These are phyloP conservation scores for Xylaria sp. DNA, from an alignment of 2,329 filamentous ascomycete genomes.

Conservation along the genomic window DNA sequence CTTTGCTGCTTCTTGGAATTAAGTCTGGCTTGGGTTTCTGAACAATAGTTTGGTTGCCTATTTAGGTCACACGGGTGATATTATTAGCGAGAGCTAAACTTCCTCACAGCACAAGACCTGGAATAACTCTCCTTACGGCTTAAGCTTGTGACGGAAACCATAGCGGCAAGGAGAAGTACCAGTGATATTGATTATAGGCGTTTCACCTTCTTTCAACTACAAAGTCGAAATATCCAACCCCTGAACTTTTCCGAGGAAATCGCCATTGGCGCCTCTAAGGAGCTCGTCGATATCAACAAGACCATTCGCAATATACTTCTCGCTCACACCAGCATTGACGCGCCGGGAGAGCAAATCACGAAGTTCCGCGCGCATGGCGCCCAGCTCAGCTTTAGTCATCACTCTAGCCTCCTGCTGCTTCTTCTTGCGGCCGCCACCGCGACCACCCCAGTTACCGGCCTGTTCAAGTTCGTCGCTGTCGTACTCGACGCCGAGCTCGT, in stretches of 20 bases:
- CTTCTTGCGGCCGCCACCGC: constrained; percentile 77
- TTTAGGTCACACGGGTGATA: background rate
- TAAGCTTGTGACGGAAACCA: background rate
- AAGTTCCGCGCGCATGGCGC: constrained; percentile 75
- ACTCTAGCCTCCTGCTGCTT: constrained; percentile 76
- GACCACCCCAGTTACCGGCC: constrained; percentile 69
- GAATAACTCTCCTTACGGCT: background rate
- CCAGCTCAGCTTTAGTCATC: constrained; percentile 79
- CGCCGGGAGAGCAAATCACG: constrained; percentile 75
- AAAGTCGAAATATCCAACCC: constrained; percentile 54
- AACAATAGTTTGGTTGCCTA: no score
- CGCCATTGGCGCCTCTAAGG: constrained; percentile 69
- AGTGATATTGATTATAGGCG: no score
- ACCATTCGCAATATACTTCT: constrained; percentile 84
- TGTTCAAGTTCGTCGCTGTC: constrained; percentile 86
- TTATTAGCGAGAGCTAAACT: background rate
- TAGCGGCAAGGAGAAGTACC: no score
- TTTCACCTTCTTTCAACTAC: constrained; percentile 29
- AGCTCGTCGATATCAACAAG: constrained; percentile 84
- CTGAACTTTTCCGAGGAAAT: constrained; percentile 69
- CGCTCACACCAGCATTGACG: constrained; percentile 88
- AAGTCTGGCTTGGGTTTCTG: no score
- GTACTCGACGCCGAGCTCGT: constrained; percentile 93
- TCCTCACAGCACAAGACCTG: background rate
- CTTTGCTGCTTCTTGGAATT: no score